These are phyloP conservation scores for Colletotrichum costaricense DNA, from an alignment of 2,329 filamentous ascomycete species.

Conservation along the genomic window DNA sequence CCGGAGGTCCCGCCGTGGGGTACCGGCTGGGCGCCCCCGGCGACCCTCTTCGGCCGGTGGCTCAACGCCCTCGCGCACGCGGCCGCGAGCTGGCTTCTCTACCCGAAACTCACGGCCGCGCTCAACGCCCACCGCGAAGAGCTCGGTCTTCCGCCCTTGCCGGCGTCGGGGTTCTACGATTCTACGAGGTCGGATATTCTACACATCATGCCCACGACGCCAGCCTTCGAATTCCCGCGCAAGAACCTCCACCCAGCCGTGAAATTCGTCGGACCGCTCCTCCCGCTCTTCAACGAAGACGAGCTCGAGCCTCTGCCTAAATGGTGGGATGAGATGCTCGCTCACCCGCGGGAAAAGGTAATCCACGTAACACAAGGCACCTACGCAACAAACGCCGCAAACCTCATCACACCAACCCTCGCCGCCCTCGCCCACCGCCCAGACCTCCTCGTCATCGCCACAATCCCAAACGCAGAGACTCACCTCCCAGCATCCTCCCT, in stretches of 20 bases:
- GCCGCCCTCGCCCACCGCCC: slow-evolving; percentile 6
- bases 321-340: slow-evolving; percentile 40
- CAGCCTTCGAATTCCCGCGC: slow-evolving; percentile 38
- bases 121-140: not conserved
- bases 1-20: slow-evolving; percentile 25
- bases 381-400: slow-evolving; percentile 25
- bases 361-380: slow-evolving; percentile 39
- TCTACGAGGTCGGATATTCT: slow-evolving; percentile 7
- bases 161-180: slow-evolving; percentile 17
- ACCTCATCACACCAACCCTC: slow-evolving; percentile 35
- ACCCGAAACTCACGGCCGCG: slow-evolving; percentile 13
- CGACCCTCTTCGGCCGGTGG: slow-evolving; percentile 10
- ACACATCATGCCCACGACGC: slow-evolving; percentile 24
- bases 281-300: not conserved
- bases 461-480: not conserved
- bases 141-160: not conserved
- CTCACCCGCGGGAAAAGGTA: slow-evolving; percentile 35
- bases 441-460: slow-evolving; percentile 19
- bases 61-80: not conserved
- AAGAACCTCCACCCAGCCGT: slow-evolving; percentile 28
- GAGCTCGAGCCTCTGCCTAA: not conserved
- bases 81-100: not conserved
- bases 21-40: not conserved
- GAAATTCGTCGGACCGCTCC: slow-evolving; percentile 30
- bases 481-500: not conserved